Conservation (phyloP, 306 rosid species). For the Trichosanthes truncata region DNA sequence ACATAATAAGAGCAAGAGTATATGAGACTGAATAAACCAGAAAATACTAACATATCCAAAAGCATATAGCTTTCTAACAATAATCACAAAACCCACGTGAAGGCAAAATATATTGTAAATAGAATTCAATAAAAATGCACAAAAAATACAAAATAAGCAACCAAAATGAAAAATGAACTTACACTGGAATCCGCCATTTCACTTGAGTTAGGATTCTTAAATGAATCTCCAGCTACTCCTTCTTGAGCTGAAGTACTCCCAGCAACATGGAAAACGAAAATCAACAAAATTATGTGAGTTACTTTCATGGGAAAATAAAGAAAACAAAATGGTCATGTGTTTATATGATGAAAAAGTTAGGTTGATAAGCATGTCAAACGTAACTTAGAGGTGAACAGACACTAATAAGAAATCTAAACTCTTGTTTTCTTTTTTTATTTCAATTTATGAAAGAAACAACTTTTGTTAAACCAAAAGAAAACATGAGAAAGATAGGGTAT, state of each 20-base stretch:
- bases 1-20: slow-evolving; percentile 16
- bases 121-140: not conserved
- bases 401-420: not conserved
- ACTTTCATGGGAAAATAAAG: not conserved
- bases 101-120: not conserved
- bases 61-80: not conserved
- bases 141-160: not conserved
- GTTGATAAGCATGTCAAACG: not conserved
- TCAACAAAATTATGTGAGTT: slow-evolving; percentile 13
- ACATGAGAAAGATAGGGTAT: not conserved
- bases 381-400: not conserved
- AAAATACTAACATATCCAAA: not conserved
- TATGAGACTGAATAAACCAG: not conserved
- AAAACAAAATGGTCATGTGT: not conserved
- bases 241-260: slow-evolving; percentile 46
- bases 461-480: not conserved
- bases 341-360: no score
- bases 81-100: not conserved
- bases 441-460: not conserved
- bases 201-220: slow-evolving; percentile 18
- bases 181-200: slow-evolving; percentile 36
- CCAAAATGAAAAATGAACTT: slow-evolving; percentile 16
- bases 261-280: slow-evolving; percentile 19
- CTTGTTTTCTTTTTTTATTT: not conserved
- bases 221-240: slow-evolving; percentile 26